These are phyloP conservation scores for Coprinellus micaceus DNA, from an alignment of 768 basidiomycete genomes.

Conservation along the genomic window DNA sequence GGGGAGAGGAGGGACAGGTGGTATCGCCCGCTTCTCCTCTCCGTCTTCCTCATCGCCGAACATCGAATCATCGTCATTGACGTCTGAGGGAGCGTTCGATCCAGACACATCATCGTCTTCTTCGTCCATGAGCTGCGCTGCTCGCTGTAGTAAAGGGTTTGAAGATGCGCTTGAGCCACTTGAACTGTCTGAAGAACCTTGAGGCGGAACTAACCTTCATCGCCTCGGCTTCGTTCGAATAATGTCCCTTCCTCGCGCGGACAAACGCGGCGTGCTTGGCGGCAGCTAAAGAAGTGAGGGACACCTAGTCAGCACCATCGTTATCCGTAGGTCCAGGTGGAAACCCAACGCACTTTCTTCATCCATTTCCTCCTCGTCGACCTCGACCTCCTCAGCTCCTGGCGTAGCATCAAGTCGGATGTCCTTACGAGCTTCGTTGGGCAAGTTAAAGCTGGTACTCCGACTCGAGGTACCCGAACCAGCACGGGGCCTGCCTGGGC, in stretches of 20 bases:
- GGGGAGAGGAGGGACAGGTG: background rate
- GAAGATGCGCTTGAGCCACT: constrained; percentile 5
- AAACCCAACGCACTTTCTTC: constrained; percentile 64
- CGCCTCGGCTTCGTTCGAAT: constrained; percentile 88
- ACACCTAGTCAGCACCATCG: background rate
- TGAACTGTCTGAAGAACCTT: background rate
- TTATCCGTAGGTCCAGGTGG: background rate
- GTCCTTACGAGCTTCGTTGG: constrained; percentile 61
- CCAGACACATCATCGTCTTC: constrained; percentile 50
- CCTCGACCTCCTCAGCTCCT: constrained; percentile 66
- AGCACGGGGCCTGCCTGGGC: constrained; percentile 44
- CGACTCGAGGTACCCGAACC: constrained; percentile 65
- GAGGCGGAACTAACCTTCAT: constrained; percentile 66
- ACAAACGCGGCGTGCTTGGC: constrained; percentile 82
- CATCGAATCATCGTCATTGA: background rate
- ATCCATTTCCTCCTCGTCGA: constrained; percentile 83
- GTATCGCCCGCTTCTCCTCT: background rate
- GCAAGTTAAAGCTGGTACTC: constrained; percentile 82
- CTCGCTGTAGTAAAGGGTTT: constrained; percentile 42
- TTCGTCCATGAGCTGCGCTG: constrained; percentile 51
- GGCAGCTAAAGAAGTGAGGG: constrained; percentile 46
- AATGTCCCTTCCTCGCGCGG: constrained; percentile 76
- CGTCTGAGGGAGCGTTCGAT: background rate
- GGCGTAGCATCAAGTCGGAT: constrained; percentile 56
- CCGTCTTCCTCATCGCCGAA: background rate